These are phyloP conservation scores for Orychophragmus violaceus DNA, from an alignment of 345 rosid species.

Conservation along the genomic window DNA sequence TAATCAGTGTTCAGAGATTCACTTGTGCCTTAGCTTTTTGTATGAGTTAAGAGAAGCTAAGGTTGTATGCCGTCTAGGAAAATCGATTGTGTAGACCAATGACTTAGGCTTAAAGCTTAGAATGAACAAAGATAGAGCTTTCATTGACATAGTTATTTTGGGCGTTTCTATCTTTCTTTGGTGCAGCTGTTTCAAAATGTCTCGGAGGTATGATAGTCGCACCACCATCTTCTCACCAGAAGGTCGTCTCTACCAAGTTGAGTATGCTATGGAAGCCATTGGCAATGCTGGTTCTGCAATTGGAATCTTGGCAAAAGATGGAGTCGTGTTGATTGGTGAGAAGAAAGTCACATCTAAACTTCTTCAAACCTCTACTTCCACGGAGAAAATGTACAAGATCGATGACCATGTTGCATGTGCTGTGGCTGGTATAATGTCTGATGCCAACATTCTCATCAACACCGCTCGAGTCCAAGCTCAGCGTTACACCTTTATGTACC, in stretches of 20 bases:
- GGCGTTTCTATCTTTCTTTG: not conserved
- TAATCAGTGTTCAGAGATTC: not conserved
- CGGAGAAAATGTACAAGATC: slow-evolving; percentile 93
- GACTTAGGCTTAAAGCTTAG: too few species aligned
- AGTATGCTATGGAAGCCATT: slow-evolving; percentile 96
- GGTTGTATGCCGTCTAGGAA: not conserved
- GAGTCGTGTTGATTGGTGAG: slow-evolving; percentile 82
- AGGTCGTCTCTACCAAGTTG: slow-evolving; percentile 96
- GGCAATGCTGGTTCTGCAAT: slow-evolving; percentile 91
- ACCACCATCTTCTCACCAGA: slow-evolving; percentile 96
- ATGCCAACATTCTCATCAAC: slow-evolving; percentile 88
- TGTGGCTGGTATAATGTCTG: slow-evolving; percentile 93
- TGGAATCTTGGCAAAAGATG: slow-evolving; percentile 78
- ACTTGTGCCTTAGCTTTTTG: not conserved
- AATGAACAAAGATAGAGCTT: not conserved
- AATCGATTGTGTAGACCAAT: not conserved
- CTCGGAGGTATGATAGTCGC: slow-evolving; percentile 95
- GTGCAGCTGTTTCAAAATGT: slow-evolving; percentile 39
- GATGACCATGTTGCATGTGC: slow-evolving; percentile 92
- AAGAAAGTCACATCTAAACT: slow-evolving; percentile 95
- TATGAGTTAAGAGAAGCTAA: not conserved
- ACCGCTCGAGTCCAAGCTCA: slow-evolving; percentile 87
- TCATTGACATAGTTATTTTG: not conserved
- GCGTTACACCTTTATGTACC: slow-evolving; percentile 77
- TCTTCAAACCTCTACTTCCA: slow-evolving; percentile 77